Percentiles rank a stretch among this genome's conserved stretches.
phyloP scores from a whole-genome alignment of 192 early-diverging fungal genomes.

The Lobosporangium transversale region DNA sequence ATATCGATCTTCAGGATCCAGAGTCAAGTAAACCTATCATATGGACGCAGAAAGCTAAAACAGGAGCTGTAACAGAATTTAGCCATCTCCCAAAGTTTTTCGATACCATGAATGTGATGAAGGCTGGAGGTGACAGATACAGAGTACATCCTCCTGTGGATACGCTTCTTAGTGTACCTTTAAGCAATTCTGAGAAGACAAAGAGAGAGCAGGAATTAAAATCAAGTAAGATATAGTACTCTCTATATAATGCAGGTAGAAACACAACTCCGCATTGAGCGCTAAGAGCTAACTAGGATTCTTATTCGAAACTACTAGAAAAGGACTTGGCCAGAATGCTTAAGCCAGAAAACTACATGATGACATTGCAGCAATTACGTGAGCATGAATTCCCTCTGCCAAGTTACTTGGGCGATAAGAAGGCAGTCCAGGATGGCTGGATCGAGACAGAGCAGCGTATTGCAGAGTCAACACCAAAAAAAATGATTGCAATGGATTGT shows the following conservation, averaged over 20 bases:
- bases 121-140: constrained; percentile 40
- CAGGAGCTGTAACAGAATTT: constrained; percentile 34
- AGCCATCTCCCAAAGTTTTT: constrained; percentile 24
- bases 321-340: neutral
- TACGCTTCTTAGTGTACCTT: constrained; percentile 20
- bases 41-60: constrained; percentile 13
- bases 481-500: constrained; percentile 65
- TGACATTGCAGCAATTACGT: constrained; percentile 11
- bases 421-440: constrained; percentile 10
- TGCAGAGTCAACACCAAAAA: constrained; percentile 5
- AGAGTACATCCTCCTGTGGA: constrained; percentile 18
- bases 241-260: neutral
- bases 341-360: constrained; percentile 16
- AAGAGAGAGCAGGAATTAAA: constrained; percentile 16
- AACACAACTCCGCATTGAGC: too few relatives aligned
- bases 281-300: neutral
- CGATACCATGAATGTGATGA: constrained; percentile 37
- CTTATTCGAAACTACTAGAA: neutral
- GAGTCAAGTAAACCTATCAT: constrained; percentile 15
- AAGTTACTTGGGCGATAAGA: constrained; percentile 8
- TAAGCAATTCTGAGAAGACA: constrained; percentile 31
- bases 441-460: constrained; percentile 17
- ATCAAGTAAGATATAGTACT: constrained; percentile 10
- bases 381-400: constrained; percentile 34
- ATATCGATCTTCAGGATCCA: constrained; percentile 24